Evolutionary conservation across 2,329 filamentous ascomycete species (phyloP), one percentile per base, ranked within the genome.

Genomic region (Epichloe coenophiala): DNA sequence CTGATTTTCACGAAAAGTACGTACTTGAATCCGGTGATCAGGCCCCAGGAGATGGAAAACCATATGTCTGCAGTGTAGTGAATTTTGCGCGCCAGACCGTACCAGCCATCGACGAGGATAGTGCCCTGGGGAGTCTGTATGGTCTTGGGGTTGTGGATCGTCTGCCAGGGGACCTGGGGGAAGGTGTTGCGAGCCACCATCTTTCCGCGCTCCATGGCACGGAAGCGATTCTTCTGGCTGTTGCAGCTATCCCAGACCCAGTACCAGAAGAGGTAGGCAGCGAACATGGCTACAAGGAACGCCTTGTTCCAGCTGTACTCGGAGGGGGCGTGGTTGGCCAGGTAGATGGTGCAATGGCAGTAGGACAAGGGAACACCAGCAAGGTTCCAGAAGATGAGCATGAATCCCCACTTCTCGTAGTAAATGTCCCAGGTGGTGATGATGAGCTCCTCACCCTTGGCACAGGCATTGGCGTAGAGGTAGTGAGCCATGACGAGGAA

Each of bases 381-480:
- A 65, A 95, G 74, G 69, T 95, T 95, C 89, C 89, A 95, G 79
- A 95, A 95, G 67, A 94, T 94, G 58, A 95, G 79, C 89, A 95
- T 95, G 74, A 95, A 95, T 48, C 89, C 89, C 80, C 87, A 90
- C 71, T 95, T 95, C 75, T 95, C 89, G 61, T 88, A 91, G 74
- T 94, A 95, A 84, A 95, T 95, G 62, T 95, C 89, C 68, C 89
- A 95, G 47, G 88, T 93, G 8, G 86, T 86, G 53, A 88, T 78
- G 66, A 95, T 95, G 64, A 88, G 79, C 69, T 95, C 88, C 69
- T 95, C 89, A 45, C 86, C 90, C 72, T 95, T 95, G 59, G 84
- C 81, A 72, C 89, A 95, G 49, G 89, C 88, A 66, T 94, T 93
- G 63, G 88, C 88, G 62, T 95, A 95, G 44, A 95, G 76, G 69